phyloP scores from a whole-genome alignment of 768 basidiomycete genomes.

The Suillus variegatus region DNA sequence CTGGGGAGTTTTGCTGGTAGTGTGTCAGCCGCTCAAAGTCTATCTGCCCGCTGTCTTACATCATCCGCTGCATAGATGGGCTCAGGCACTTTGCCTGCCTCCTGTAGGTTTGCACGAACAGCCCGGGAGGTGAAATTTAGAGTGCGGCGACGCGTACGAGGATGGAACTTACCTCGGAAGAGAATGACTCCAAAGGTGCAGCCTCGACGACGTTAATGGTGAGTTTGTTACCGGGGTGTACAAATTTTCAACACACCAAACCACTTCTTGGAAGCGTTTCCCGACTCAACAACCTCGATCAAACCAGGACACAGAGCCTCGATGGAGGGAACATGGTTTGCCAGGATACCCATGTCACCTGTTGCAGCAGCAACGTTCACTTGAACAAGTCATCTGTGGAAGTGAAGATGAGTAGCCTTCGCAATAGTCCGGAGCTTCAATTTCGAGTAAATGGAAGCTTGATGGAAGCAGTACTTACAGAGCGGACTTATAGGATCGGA shows the following conservation, averaged over 20 bases:
- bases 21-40: too few species aligned
- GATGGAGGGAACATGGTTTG: conserved; percentile 97
- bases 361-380: conserved; percentile 93
- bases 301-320: conserved; percentile 94
- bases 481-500: conserved; percentile 25
- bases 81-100: too few species aligned
- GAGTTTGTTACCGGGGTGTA: conserved; percentile 95
- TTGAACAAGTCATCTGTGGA: conserved; percentile 87
- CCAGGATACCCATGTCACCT: conserved; percentile 99
- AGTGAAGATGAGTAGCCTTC: conserved; percentile 78
- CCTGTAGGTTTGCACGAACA: conserved; percentile 84
- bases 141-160: conserved; percentile 4
- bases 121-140: conserved; percentile 53
- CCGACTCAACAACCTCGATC: conserved; percentile 89
- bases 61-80: too few species aligned
- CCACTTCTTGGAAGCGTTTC: conserved; percentile 86
- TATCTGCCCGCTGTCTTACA: too few species aligned
- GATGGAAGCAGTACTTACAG: not conserved
- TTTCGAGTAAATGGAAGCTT: conserved; percentile 14
- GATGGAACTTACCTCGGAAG: conserved; percentile 67
- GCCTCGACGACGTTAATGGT: conserved; percentile 98
- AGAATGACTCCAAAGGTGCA: conserved; percentile 89
- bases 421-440: conserved; percentile 15
- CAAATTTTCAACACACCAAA: conserved; percentile 74
- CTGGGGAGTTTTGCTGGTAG: too few species aligned